Evolutionary conservation across 768 basidiomycete genomes (phyloP).

Genomic region (Rhodosporidiobolus sp.): DNA sequence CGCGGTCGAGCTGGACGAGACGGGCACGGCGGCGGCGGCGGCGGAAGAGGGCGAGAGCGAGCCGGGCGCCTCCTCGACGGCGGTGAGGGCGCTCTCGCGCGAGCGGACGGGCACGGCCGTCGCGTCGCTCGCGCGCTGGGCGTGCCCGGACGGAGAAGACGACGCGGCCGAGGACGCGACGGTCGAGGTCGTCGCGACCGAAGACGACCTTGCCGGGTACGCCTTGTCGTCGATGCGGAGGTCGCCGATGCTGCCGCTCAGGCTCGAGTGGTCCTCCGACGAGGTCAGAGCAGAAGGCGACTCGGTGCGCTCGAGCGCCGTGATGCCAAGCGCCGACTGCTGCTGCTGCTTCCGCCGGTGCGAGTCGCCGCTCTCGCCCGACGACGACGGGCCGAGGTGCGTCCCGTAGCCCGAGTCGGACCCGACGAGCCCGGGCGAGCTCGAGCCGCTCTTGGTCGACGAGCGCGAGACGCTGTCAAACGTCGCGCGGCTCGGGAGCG

Average conservation of each 20-base stretch:
- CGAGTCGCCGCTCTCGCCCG: constrained; percentile 14
- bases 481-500: constrained; percentile 30
- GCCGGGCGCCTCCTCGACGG: constrained; percentile 17
- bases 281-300: constrained; percentile 29
- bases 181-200: constrained; percentile 1
- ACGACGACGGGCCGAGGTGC: constrained; percentile 7
- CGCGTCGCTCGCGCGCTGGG: constrained; percentile 49
- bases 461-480: constrained; percentile 15
- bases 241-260: constrained; percentile 10
- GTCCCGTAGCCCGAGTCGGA: constrained; percentile 32
- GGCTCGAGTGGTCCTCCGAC: neutral
- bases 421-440: constrained; percentile 10
- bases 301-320: constrained; percentile 36
- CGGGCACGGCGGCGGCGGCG: constrained; percentile 12
- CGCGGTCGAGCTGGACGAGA: neutral
- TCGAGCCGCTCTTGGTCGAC: constrained; percentile 29
- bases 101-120: constrained; percentile 51
- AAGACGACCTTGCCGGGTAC: constrained; percentile 9
- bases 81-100: constrained; percentile 29
- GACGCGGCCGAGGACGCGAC: constrained; percentile 1
- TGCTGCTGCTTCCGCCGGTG: constrained; percentile 16
- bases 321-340: constrained; percentile 10
- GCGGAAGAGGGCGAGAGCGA: constrained; percentile 4
- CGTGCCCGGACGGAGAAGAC: neutral
- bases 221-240: constrained; percentile 28